Base-by-base conservation (phyloP, 1,139 yeast genomes). In the Torulaspora globosa region DNA sequence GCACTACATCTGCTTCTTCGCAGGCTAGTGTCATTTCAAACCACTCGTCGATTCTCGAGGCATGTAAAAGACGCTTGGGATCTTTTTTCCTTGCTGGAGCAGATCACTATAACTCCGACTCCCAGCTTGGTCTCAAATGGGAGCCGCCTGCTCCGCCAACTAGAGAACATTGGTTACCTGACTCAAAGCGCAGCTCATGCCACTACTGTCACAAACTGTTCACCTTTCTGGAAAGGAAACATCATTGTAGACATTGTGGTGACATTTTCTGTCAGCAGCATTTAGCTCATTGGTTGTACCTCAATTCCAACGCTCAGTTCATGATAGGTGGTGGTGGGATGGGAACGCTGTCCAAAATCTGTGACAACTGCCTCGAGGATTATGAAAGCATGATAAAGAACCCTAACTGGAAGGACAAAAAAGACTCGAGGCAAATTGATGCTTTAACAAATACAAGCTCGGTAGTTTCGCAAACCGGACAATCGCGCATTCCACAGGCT, bases 211-310 rank as follows among this genome's bases (percentile, higher is more conserved):
- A 73, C 48, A 76, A 76, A 65, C 63, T 75, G 47, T 78, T 85
- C 65, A 79, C 85, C 41, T 80, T 84, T 59, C 78, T 87, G 65
- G 95, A 89, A 57, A 76, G 97, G 52, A 79, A 94, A 49, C 97
- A 90, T 63, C 97, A 90, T 68, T 90, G 97, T 63, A 77, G 97
- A 43, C 83, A 86, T 60, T 90, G 97, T 70, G 97, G 97, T 15
- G 95, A 88, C 26, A 78, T 90, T 11, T 90, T 84, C 62, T 90
- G 97, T 67, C 82, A 82, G 43, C 84, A 80, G 47, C 80, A 78
- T 59, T 65, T 78, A 24, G 58, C 69, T 15, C 74, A 71, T 57
- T 60, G 69, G 43, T 60, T 78, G 28, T 70, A 72, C 58, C 74
- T 90, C 51, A 90, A 88, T 59, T 73, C 74, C 42, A 69, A 78